Evolutionary conservation across 2,329 filamentous ascomycete species (phyloP).

Genomic region (Claviceps arundinis): DNA sequence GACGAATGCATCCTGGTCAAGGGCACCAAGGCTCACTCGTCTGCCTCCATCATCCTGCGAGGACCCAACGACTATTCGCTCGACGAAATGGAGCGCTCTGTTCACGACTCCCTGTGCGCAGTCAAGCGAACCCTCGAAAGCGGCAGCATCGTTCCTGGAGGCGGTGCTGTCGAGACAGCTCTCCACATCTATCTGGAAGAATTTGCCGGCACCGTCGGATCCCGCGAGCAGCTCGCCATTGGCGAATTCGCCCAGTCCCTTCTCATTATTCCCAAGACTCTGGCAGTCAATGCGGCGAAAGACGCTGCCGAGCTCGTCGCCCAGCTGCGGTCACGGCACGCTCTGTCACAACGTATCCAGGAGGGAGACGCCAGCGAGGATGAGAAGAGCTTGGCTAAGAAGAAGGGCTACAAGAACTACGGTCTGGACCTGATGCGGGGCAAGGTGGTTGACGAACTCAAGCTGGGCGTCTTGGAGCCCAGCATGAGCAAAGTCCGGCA

Average conservation of each 20-base stretch:
- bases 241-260: conserved; percentile 94
- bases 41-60: conserved; percentile 89
- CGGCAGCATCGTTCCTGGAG: conserved; percentile 90
- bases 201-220: conserved; percentile 93
- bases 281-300: conserved; percentile 94
- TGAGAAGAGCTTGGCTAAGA: conserved; percentile 78
- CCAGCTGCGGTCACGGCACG: conserved; percentile 86
- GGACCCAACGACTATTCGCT: conserved; percentile 93
- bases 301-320: conserved; percentile 91
- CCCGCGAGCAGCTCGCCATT: conserved; percentile 92
- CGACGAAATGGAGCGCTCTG: conserved; percentile 97
- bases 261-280: conserved; percentile 87
- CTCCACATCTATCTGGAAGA: conserved; percentile 98
- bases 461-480: conserved; percentile 89
- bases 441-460: conserved; percentile 84
- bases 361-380: conserved; percentile 76
- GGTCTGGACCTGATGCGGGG: conserved; percentile 82
- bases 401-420: conserved; percentile 98
- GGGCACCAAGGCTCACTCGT: conserved; percentile 87
- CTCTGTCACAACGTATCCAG: conserved; percentile 80
- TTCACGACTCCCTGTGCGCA: conserved; percentile 91
- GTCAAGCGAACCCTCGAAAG: conserved; percentile 96
- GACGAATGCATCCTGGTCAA: conserved; percentile 97
- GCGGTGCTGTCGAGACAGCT: conserved; percentile 95
- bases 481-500: conserved; percentile 98